phyloP scores from a whole-genome alignment of 352 stramenopile genomes.

The Pythium dissimile region DNA sequence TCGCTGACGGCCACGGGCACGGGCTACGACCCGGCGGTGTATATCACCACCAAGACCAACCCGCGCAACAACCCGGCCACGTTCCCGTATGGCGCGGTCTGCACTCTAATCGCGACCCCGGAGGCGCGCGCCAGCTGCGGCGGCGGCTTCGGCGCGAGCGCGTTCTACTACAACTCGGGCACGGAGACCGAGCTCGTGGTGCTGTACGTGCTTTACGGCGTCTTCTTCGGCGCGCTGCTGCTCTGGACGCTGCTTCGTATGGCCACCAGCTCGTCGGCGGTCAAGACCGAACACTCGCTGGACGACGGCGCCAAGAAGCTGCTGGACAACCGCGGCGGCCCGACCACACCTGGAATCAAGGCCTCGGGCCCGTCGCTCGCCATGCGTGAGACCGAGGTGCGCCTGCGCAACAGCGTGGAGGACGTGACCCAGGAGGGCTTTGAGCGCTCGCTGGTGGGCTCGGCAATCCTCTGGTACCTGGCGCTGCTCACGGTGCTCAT shows the following conservation, averaged over 20 bases:
- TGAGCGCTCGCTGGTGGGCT: slow-evolving; percentile 12
- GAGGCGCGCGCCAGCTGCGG: neutral
- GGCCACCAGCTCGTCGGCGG: neutral
- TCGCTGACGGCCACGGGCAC: slow-evolving; percentile 4
- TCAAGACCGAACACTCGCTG: neutral
- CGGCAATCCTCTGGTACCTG: slow-evolving; percentile 15
- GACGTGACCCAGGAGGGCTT: slow-evolving; percentile 22
- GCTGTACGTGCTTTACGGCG: slow-evolving; percentile 25
- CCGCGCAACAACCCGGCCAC: slow-evolving; percentile 28
- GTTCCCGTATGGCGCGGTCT: slow-evolving; percentile 18
- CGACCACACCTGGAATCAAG: slow-evolving; percentile 16
- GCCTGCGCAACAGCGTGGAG: slow-evolving; percentile 23
- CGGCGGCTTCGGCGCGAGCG: slow-evolving; percentile 4
- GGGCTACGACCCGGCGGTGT: slow-evolving; percentile 7
- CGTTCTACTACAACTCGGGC: slow-evolving; percentile 22
- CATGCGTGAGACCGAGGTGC: slow-evolving; percentile 25
- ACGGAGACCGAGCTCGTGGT: slow-evolving; percentile 20
- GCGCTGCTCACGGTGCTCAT: slow-evolving; percentile 22
- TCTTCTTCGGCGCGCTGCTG: slow-evolving; percentile 18
- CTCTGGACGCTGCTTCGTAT: slow-evolving; percentile 13
- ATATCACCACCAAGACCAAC: slow-evolving; percentile 19
- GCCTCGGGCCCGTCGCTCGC: slow-evolving; percentile 11
- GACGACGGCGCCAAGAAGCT: slow-evolving; percentile 27
- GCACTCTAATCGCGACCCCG: slow-evolving; percentile 3
- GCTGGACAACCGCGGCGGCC: slow-evolving; percentile 25